These are phyloP conservation scores for Wallacemonas sp. DNA, from an alignment of 208 protist species.

Conservation along the genomic window DNA sequence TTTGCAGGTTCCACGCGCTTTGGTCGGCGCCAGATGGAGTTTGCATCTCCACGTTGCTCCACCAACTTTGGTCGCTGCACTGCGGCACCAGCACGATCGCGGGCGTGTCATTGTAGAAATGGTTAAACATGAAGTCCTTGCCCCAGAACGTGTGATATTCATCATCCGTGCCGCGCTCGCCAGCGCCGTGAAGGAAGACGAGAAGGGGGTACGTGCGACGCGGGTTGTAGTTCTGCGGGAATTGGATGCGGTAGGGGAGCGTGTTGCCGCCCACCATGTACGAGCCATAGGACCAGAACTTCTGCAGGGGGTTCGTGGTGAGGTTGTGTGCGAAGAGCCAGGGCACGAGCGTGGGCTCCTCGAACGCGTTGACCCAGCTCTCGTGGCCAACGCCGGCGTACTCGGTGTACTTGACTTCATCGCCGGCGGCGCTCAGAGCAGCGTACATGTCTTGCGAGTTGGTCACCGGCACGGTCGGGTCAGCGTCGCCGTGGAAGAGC, in stretches of 20 bases:
- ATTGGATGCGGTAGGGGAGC: conserved; percentile 10
- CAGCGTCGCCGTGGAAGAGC: no score
- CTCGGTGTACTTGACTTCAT: no score
- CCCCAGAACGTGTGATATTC: background rate
- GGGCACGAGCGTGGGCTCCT: background rate
- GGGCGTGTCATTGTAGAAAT: background rate
- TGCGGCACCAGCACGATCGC: conserved; percentile 9
- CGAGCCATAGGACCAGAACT: background rate
- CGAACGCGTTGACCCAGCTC: background rate
- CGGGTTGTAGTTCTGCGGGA: conserved; percentile 12
- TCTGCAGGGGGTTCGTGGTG: background rate
- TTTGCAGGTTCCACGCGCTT: background rate
- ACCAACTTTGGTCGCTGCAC: background rate
- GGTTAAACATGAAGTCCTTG: conserved; percentile 5
- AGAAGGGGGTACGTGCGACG: background rate
- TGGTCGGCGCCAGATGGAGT: background rate
- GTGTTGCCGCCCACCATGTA: background rate
- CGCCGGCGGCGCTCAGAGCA: no score
- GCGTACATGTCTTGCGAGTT: no score
- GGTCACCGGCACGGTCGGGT: no score
- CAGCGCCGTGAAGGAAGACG: conserved; percentile 2
- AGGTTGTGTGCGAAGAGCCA: background rate
- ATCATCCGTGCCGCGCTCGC: conserved; percentile 10
- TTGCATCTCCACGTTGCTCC: conserved; percentile 2
- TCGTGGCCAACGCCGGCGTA: no score